Base-by-base conservation (phyloP, 179 eudicot species). In the Spergularia azorica region DNA sequence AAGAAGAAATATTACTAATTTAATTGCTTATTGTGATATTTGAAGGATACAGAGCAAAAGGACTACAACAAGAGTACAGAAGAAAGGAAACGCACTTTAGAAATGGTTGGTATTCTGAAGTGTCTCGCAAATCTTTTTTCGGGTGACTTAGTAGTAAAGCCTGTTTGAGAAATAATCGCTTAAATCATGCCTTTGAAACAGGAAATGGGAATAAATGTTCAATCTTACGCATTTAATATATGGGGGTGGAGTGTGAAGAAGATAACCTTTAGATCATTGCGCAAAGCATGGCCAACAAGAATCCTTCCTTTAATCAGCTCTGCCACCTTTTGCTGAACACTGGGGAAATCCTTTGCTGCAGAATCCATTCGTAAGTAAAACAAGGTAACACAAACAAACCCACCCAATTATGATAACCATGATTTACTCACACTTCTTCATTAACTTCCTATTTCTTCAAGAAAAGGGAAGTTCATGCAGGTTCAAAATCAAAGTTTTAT, bases 261-360 rank as follows among this genome's bases (percentile, higher is more conserved):
- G 65, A 78, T 20, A 71, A 91, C 99, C 92, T 86, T 95, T 52
- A 95, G 89, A 83, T 95, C 99, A 79, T 95, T 95, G 73, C 89
- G 97, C 80, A 95, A 84, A 17, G 99, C 97, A 87, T 95, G 99
- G 39, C 99, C 99, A 72, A 95, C 97, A 80, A 95, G 97, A 76
- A 91, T 84, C 83, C 80, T 88, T 76, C 91, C 97, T 72, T 88
- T 90, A 63, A 91, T 82, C 82, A 95, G 77, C 82, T 95, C 99
- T n/a, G 97, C 97, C 48, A 93, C 97, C 81, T 84, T 83, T 73
- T 83, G 88, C 87, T 93, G 99, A 74, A 89, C 97, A 58, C 80
- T 68, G 48, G 81, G 79, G 72, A 95, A 95, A 75, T 95, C 90
- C 84, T 95, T 95, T 11, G 99, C 99, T 95, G 89, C 86, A 85